These are phyloP conservation scores for Ophioceras dolichostomum DNA, from an alignment of 2,329 filamentous ascomycete species.

Conservation along the genomic window DNA sequence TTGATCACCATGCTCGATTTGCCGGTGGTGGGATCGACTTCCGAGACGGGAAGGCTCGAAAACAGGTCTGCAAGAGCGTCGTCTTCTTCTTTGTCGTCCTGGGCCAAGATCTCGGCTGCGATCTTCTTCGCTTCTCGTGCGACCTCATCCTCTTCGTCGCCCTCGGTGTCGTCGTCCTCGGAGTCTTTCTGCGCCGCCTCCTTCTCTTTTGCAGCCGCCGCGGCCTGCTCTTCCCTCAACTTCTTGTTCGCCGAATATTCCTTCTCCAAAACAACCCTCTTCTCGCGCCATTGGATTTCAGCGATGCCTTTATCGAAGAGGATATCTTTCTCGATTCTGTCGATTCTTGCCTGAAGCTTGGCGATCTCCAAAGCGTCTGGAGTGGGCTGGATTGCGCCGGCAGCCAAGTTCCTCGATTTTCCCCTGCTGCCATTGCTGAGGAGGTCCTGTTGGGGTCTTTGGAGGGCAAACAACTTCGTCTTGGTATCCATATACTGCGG, in stretches of 20 bases:
- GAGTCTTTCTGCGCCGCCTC: slow-evolving; percentile 2
- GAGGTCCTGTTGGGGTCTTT: slow-evolving; percentile 36
- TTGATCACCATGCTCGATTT: slow-evolving; percentile 44
- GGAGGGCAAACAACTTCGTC: slow-evolving; percentile 49
- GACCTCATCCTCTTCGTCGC: slow-evolving; percentile 29
- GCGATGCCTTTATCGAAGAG: slow-evolving; percentile 59
- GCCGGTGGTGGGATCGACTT: slow-evolving; percentile 45
- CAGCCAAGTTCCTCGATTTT: slow-evolving; percentile 15
- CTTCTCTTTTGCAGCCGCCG: slow-evolving; percentile 13
- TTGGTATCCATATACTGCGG: slow-evolving; percentile 69
- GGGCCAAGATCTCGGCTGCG: slow-evolving; percentile 44
- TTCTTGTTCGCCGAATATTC: slow-evolving; percentile 41
- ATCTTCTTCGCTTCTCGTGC: slow-evolving; percentile 45
- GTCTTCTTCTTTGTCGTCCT: slow-evolving; percentile 42
- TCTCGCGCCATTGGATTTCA: slow-evolving; percentile 51
- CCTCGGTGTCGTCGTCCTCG: slow-evolving; percentile 9
- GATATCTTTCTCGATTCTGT: slow-evolving; percentile 65
- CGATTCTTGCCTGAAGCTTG: slow-evolving; percentile 61
- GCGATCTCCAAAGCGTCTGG: slow-evolving; percentile 36
- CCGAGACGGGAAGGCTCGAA: slow-evolving; percentile 45
- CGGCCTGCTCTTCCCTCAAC: slow-evolving; percentile 18
- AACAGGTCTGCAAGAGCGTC: slow-evolving; percentile 42
- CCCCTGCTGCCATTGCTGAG: too few species aligned
- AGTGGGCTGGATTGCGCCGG: slow-evolving; percentile 7
- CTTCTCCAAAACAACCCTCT: slow-evolving; percentile 47